Evolutionary conservation across 2,329 filamentous ascomycete species (phyloP), one percentile per base, ranked within the genome.

Genomic region (Phyllosticta ampelicida): DNA sequence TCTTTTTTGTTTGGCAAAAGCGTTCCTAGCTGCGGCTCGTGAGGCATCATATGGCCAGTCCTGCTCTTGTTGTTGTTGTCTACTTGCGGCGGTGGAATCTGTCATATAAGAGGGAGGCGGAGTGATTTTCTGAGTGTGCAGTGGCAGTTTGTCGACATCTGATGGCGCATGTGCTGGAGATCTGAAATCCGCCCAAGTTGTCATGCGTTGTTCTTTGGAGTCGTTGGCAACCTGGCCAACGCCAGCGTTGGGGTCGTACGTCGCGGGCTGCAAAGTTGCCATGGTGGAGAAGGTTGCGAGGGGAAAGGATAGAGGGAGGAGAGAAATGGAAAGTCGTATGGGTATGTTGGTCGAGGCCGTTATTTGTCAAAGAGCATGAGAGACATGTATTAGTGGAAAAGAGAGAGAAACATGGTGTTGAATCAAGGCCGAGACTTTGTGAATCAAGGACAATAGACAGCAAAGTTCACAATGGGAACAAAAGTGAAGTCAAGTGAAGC

Each of bases 1-100:
- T 36, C 65, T 67, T 19, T 70, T 69, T 10, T 67, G 66, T 62
- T 68, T 70, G 29, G 67, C 60, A 60, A 65, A 63, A 18, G 65
- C 64, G 58, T 63, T 67, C 44, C 66, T 63, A 6, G 65, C 62
- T 30, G 68, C 64, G 51, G 62, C 61, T 21, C 69, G 67, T 5
- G 66, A 56, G 0, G 61, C 61, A 29, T 71, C 68, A 44, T 58
- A 64, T 19, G 65, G 63, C 64, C 66, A 65, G 53, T 60, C 44
- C 23, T 51, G 54, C 11, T 51, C 48, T 54, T 58, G 51, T 6
- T n/a, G 9, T 6, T n/a, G 9, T 2, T 58, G 50, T 50, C 36
- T 54, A 6, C 13, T 21, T n/a, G 10, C 36, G 13, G 28, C 18
- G n/a, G 51, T 29, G 5, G 10, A 51, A 5, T 44, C 20, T 13